Conservation (phyloP, 2,329 filamentous ascomycete species). For the Exutisphaerella laricina region DNA sequence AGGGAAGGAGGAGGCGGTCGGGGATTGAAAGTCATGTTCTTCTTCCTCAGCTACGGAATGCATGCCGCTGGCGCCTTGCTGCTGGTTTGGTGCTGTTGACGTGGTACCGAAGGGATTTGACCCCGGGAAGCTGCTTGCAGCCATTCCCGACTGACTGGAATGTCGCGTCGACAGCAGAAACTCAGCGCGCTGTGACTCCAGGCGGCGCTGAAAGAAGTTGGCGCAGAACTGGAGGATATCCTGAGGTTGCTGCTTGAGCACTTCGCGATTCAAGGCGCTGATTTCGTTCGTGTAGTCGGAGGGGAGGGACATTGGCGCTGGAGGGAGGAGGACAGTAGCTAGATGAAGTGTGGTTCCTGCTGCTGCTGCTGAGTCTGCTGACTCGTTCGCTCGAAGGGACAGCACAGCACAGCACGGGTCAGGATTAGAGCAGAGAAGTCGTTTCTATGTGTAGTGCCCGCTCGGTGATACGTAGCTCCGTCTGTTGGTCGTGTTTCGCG, state of each 20-base stretch:
- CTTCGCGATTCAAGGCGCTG: slow-evolving; percentile 57
- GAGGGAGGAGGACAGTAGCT: neutral
- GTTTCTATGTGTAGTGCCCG: too few relatives aligned
- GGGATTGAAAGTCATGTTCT: slow-evolving; percentile 70
- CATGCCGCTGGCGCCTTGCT: slow-evolving; percentile 37
- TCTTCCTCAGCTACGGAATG: slow-evolving; percentile 74
- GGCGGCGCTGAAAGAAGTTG: slow-evolving; percentile 61
- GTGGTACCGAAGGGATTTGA: slow-evolving; percentile 66
- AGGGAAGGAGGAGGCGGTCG: slow-evolving; percentile 52
- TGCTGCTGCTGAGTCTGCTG: neutral
- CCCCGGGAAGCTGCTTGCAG: slow-evolving; percentile 70
- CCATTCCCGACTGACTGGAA: slow-evolving; percentile 53
- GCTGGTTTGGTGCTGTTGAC: slow-evolving; percentile 37
- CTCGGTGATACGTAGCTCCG: too few relatives aligned
- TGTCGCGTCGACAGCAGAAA: slow-evolving; percentile 48
- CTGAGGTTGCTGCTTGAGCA: slow-evolving; percentile 53
- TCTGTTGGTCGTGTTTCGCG: too few relatives aligned
- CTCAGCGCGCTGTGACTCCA: slow-evolving; percentile 59
- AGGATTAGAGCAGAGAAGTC: too few relatives aligned
- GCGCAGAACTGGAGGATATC: slow-evolving; percentile 67
- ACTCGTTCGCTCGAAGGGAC: neutral
- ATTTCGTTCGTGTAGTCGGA: slow-evolving; percentile 57
- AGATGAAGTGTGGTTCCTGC: slow-evolving; percentile 2
- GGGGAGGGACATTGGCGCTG: slow-evolving; percentile 39
- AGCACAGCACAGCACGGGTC: too few relatives aligned